A percentile compares a stretch with the other conserved stretches of the same genome.
Evolutionary conservation across 257 asterid genomes (phyloP).

Genomic region (Solanum pimpinellifolium): DNA sequence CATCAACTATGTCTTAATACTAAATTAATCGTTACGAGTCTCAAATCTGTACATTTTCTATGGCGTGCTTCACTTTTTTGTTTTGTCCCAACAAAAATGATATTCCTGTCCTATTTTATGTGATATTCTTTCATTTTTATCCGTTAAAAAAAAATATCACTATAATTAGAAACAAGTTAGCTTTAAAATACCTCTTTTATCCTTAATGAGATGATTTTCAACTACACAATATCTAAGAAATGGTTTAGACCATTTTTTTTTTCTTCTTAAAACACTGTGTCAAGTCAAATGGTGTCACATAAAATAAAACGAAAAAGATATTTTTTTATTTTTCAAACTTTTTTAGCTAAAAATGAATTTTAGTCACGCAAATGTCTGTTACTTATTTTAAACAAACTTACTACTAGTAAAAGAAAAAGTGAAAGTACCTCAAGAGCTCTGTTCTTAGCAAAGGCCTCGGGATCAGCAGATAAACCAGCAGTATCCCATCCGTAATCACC

Average conservation of each 20-base stretch:
- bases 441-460: conserved; percentile 77
- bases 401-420: neutral
- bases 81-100: neutral
- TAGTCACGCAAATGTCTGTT: neutral
- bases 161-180: neutral
- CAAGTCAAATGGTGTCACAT: too few relatives aligned
- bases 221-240: too few relatives aligned
- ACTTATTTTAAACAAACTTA: too few relatives aligned
- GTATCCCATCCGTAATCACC: conserved; percentile 95
- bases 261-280: accelerated
- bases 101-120: too few relatives aligned
- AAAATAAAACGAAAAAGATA: accelerated
- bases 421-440: conserved; percentile 62
- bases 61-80: neutral
- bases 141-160: too few relatives aligned
- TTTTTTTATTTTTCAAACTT: too few relatives aligned
- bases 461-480: conserved; percentile 83
- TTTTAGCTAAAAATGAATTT: neutral
- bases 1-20: neutral
- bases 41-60: neutral
- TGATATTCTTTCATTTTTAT: too few relatives aligned
- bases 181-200: too few relatives aligned
- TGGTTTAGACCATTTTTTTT: too few relatives aligned
- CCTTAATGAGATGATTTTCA: too few relatives aligned
- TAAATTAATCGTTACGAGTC: neutral